Evolutionary conservation across 352 stramenopile species (phyloP), one percentile per base, ranked within the genome.

Genomic region (Lagenidium sp.): DNA sequence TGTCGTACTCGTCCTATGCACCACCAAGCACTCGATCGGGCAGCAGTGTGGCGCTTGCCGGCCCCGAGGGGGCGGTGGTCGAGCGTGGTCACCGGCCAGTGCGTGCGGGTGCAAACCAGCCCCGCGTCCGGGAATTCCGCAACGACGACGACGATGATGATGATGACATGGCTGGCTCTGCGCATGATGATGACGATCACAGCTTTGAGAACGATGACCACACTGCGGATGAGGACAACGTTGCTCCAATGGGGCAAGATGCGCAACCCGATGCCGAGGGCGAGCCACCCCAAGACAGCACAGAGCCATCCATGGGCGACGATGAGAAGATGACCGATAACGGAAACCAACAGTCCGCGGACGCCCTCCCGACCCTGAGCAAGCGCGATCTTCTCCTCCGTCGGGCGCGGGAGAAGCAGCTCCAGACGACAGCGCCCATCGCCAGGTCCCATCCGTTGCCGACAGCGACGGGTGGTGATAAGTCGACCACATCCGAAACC

Each of bases 301-400:
- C 28, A 32, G 28, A 32, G 28, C 28, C 54, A 2, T 20, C 22
- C 15, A 38, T 48, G 8, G 34, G 23, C 5, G 41, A 24, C 13
- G 56, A 73, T 6, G 55, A 44, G 3, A 41, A 50, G 29, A 65
- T 53, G 3, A 63, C 64, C n/a, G 40, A 50, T 19, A 49, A 62
- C 20, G 32, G 38, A 8, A 32, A 50, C 47, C 38, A 1, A 49
- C 46, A 32, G 28, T 32, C 28, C 8, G 8, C 8, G 28, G 8
- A 8, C 15, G 28, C 28, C 8, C 28, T 15, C 13, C 64, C 66
- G 0, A 41, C 55, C 31, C 58, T 84, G 6, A 89, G 65, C 47
- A 93, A 93, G 46, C 54, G 77, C n/a, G 77, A 90, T 18, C 39
- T 87, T 47, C 57, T 93, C 50, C 60, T 93, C 10, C 77, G 63